Evolutionary conservation across 2,329 filamentous ascomycete genomes (phyloP), one percentile per base, ranked within the genome.

Genomic region (Pseudogymnoascus sp.): DNA sequence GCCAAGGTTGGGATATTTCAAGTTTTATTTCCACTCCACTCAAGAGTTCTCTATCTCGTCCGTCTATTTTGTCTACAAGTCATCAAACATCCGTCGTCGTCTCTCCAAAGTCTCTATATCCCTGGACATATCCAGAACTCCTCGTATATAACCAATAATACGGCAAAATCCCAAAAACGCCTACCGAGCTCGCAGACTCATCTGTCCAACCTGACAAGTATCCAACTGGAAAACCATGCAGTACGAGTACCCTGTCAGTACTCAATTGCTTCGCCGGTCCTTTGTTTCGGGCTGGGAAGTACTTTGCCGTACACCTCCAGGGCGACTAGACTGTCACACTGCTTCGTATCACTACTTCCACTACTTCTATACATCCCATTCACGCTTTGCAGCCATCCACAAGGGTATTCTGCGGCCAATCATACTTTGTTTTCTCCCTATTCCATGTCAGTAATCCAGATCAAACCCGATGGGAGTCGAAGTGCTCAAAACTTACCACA

Each of bases 401-500:
- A 64, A 85, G 78, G 1, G 78, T 78, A 68, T 89, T 89, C 70
- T 79, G 79, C 2, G 86, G 86, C 83, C 83, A 86, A 2, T 73
- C 67, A 66, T 83, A 87, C 10, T 77, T 77, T 33, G 84, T 81
- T 55, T 74, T 70, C 31, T 69, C 66, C 80, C 78, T 79, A 65
- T 49, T 63, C 61, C 59, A 29, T 61, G 69, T 63, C 67, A 64
- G 39, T 65, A 70, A 64, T 72, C 64, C 41, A 59, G 12, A 11
- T 21, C 23, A 39, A 19, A 61, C 31, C 49, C 8, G 0, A 19
- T 14, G 23, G 29, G 10, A 33, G 3, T 55, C 10, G 16, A 33
- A 55, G 11, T 7, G 10, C n/a, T 55, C n/a, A 33, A 19, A 19
- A 72, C 78, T 69, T 79, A 85, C 85, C 86, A 89, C 61, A 74